Evolutionary conservation across 352 stramenopile species (phyloP).

Genomic region (Thalassiosira pacifica): DNA sequence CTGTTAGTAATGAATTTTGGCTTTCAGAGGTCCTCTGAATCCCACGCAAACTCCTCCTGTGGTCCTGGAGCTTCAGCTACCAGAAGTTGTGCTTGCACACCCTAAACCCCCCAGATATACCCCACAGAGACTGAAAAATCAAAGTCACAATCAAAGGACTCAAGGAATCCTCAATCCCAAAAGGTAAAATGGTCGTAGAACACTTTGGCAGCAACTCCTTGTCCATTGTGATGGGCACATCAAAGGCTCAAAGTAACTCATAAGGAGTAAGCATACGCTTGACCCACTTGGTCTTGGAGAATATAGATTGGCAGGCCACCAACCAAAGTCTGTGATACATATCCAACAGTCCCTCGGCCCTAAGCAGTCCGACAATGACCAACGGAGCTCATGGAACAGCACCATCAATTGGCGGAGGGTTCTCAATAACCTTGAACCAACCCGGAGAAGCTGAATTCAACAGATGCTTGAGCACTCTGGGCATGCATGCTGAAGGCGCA

Average conservation of each 20-base stretch:
- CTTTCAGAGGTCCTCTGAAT: no score
- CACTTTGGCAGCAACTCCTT: no score
- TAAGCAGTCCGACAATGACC: background rate
- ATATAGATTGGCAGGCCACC: no score
- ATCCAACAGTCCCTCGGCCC: background rate
- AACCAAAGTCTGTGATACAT: no score
- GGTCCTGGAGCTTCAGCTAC: no score
- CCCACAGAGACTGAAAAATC: background rate
- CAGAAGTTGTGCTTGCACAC: no score
- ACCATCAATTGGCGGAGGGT: background rate
- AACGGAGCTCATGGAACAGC: background rate
- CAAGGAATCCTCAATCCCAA: background rate
- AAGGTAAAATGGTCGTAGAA: background rate
- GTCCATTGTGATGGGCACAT: no score
- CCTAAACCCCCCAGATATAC: background rate
- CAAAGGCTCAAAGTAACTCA: background rate
- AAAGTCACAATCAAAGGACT: background rate
- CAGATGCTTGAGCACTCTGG: slow-evolving; percentile 12
- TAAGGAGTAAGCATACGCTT: background rate
- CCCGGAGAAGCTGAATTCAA: background rate
- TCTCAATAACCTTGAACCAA: background rate
- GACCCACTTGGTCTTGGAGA: no score
- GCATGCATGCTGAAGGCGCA: background rate
- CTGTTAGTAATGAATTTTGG: no score
- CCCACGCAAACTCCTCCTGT: no score